These are phyloP conservation scores for Nephelium lappaceum DNA, from an alignment of 345 rosid genomes.

Conservation along the genomic window DNA sequence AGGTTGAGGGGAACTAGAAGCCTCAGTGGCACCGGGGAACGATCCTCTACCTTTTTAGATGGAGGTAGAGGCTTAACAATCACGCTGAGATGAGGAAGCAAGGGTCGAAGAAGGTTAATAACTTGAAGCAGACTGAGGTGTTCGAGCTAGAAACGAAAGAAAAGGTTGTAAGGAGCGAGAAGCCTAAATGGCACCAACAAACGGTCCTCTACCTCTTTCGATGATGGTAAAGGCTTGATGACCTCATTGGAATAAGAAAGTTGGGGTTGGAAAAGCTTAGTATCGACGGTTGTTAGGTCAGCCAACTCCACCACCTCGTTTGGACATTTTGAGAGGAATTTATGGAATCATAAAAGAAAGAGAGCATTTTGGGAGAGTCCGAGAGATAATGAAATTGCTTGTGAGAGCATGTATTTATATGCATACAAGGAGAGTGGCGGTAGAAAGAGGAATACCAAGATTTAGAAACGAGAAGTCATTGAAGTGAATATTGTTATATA, in stretches of 20 bases:
- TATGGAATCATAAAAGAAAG: too few species aligned
- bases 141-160: background rate
- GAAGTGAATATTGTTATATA: background rate
- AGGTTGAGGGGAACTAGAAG: too few species aligned
- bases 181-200: background rate
- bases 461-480: background rate
- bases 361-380: too few species aligned
- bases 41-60: too few species aligned
- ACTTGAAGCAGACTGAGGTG: background rate
- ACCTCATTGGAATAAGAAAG: background rate
- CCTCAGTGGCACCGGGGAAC: too few species aligned
- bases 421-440: too few species aligned
- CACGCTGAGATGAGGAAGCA: background rate
- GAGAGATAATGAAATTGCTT: too few species aligned
- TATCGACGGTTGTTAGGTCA: slow-evolving; percentile 19
- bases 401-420: too few species aligned
- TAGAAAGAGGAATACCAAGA: too few species aligned
- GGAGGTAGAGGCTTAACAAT: too few species aligned
- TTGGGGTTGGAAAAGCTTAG: slow-evolving; percentile 13
- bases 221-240: background rate
- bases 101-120: background rate
- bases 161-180: background rate
- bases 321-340: slow-evolving; percentile 9
- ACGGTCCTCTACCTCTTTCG: background rate
- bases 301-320: slow-evolving; percentile 18